Base-by-base conservation (phyloP, 2,329 filamentous ascomycete genomes). In the Botrytis hyacinthi region DNA sequence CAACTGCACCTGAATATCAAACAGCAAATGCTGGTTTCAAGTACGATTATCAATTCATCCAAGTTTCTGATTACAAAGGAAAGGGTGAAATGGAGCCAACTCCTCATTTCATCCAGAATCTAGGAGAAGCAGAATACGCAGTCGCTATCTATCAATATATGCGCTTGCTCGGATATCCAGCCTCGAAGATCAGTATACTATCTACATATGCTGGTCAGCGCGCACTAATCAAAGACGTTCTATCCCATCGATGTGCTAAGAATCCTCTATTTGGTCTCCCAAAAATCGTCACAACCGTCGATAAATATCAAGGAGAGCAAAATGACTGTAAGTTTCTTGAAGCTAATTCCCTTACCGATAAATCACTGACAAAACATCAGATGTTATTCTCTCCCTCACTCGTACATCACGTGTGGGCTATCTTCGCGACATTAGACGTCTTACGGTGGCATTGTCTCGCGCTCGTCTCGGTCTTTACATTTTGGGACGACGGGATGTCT, bases 301-400 rank as follows among this genome's bases (percentile, higher is more conserved):
- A 99, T 84, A 98, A 97, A 82, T 99, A 98, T 80, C 96, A 99
- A 84, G 97, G 96, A 81, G 96, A 99, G 85, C 96, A 99, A 83
- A 99, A 99, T 83, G 96, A 99, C 80, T 98, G 93, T 96, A 87
- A 87, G 92, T 89, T 73, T 57, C 44, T 32, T 9, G 14, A 26
- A n/a, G 37, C 22, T n/a, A 14, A 32, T 26, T n/a, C 29, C 48
- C 20, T 65, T 54, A 42, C 48, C 54, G n/a, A n/a, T 32, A 71
- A 26, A 54, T 26, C 32, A 40, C 74, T 79, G 77, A 79, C 60
- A 44, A 10, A 29, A 46, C 48, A 54, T 61, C 51, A 96, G 93
- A 98, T 80, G 90, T 99, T 78, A 97, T 99, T 78, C 89, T 99
- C 73, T 98, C 95, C 8, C 88, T 99, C 65, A 96, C 94, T 22